These are phyloP conservation scores for Teratosphaeria epicoccoides DNA, from an alignment of 2,329 filamentous ascomycete genomes.

Conservation along the genomic window DNA sequence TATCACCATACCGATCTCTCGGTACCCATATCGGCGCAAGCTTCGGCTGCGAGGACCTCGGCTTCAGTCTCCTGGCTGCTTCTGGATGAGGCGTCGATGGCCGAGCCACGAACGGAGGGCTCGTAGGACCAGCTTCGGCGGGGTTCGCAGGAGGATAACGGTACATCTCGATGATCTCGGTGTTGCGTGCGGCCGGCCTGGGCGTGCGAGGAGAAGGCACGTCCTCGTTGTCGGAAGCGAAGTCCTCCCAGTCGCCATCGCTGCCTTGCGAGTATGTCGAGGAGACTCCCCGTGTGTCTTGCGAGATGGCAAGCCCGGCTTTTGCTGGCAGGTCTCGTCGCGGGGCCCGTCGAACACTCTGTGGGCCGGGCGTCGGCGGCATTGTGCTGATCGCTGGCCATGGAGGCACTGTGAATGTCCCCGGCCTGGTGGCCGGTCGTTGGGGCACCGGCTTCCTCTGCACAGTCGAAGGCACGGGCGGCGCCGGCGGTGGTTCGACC, in stretches of 20 bases:
- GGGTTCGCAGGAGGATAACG: conserved; percentile 1
- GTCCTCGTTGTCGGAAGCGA: neutral
- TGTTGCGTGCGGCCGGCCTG: neutral
- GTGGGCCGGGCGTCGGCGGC: neutral
- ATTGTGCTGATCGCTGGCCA: neutral
- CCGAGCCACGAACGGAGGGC: neutral
- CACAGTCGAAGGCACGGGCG: neutral
- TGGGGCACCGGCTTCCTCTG: neutral
- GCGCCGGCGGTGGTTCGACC: neutral
- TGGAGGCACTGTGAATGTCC: neutral
- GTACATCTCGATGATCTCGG: conserved; percentile 5
- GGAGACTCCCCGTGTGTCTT: neutral
- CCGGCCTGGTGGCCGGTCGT: neutral
- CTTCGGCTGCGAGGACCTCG: neutral
- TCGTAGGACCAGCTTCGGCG: neutral
- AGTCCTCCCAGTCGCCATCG: neutral
- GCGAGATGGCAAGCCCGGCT: neutral
- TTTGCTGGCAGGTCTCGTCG: neutral
- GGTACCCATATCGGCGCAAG: conserved; percentile 3
- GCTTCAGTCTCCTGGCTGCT: neutral
- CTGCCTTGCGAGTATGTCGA: neutral
- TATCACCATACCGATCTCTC: neutral
- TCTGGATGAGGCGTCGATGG: neutral
- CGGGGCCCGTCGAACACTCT: neutral
- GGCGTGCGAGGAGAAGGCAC: neutral